Evolutionary conservation across 2,329 filamentous ascomycete genomes (phyloP).

Genomic region (Chaetomiaceae sp.): DNA sequence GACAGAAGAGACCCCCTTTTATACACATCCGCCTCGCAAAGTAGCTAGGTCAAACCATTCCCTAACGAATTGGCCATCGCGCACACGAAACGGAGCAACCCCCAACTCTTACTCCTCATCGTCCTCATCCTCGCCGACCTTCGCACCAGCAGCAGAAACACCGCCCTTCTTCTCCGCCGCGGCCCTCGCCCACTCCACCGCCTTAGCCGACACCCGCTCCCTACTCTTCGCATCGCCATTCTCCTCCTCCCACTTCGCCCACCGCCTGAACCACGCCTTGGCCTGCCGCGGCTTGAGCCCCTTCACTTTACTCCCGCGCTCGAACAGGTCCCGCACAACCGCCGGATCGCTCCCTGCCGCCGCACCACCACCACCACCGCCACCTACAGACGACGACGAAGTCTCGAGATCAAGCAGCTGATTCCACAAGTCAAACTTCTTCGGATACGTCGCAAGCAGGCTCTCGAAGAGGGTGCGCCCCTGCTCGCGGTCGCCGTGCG

Average conservation of each 20-base stretch:
- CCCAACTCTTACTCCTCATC: slow-evolving; percentile 23
- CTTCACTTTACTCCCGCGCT: slow-evolving; percentile 64
- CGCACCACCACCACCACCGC: too few relatives aligned
- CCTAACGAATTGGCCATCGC: too few relatives aligned
- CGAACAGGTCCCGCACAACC: slow-evolving; percentile 69
- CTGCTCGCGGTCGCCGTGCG: slow-evolving; percentile 77
- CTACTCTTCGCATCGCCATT: slow-evolving; percentile 62
- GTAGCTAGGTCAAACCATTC: too few relatives aligned
- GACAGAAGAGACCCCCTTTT: too few relatives aligned
- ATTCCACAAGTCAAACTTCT: slow-evolving; percentile 89
- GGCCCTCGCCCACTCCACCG: slow-evolving; percentile 61
- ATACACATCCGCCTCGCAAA: too few relatives aligned
- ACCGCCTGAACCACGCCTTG: slow-evolving; percentile 83
- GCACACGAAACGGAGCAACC: too few relatives aligned
- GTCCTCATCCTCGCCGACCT: slow-evolving; percentile 25
- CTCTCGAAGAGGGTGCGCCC: slow-evolving; percentile 93
- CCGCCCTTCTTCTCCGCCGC: slow-evolving; percentile 35
- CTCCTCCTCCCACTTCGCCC: slow-evolving; percentile 81
- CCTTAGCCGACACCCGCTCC: slow-evolving; percentile 64
- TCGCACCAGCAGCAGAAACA: slow-evolving; percentile 18
- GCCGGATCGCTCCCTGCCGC: too few relatives aligned
- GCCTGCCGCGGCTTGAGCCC: slow-evolving; percentile 76
- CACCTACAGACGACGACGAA: slow-evolving; percentile 36
- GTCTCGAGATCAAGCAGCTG: slow-evolving; percentile 83
- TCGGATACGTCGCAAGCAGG: slow-evolving; percentile 75